Conservation (phyloP, 139 green algal genomes). For the Spirogloea muscicola region DNA sequence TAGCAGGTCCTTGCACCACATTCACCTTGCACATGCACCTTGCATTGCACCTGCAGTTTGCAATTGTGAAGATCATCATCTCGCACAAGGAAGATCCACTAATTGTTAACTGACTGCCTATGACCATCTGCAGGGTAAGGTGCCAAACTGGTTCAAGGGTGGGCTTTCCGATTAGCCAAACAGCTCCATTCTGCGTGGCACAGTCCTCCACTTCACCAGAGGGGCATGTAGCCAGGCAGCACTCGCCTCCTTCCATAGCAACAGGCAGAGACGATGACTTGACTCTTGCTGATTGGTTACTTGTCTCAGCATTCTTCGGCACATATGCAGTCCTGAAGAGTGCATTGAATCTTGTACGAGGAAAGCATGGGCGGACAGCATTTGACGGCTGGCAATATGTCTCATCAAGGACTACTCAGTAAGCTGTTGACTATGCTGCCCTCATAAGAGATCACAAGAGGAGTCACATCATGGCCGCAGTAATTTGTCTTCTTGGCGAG, state of each 20-base stretch:
- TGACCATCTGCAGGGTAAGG: neutral
- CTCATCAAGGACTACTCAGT: too few relatives aligned
- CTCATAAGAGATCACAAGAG: too few relatives aligned
- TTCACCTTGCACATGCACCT: neutral
- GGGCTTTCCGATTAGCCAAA: neutral
- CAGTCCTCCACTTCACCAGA: too few relatives aligned
- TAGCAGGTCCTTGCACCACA: too few relatives aligned
- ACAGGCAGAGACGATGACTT: slow-evolving; percentile 9
- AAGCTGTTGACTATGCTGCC: too few relatives aligned
- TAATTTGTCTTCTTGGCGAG: too few relatives aligned
- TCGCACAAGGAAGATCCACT: neutral
- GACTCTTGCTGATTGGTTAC: slow-evolving; percentile 13
- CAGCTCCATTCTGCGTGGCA: neutral
- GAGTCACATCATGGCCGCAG: too few relatives aligned
- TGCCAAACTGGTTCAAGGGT: neutral
- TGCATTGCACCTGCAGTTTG: too few relatives aligned
- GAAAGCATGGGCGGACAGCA: slow-evolving; percentile 19
- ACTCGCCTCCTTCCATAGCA: too few relatives aligned
- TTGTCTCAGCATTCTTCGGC: slow-evolving; percentile 26
- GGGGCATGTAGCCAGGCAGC: too few relatives aligned
- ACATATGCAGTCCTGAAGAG: slow-evolving; percentile 19
- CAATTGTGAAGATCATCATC: neutral
- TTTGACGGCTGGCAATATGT: slow-evolving; percentile 35
- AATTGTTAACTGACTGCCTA: neutral
- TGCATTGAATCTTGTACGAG: neutral